Conservation (phyloP, 2,329 filamentous ascomycete species). For the Botrytis galanthina region DNA sequence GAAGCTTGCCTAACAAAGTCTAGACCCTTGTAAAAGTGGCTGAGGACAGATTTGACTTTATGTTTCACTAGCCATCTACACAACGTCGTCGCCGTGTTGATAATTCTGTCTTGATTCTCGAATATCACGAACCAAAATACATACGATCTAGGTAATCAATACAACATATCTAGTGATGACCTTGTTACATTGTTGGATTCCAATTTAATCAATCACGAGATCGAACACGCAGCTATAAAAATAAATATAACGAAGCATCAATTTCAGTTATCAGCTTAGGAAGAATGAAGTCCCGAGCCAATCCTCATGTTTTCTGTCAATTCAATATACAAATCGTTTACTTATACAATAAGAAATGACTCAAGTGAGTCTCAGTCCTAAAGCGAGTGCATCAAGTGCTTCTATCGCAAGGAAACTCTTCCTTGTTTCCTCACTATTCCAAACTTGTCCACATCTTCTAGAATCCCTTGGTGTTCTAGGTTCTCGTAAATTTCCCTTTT, state of each 20-base stretch:
- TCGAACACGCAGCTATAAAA: background rate
- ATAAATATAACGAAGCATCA: background rate
- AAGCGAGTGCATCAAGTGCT: background rate
- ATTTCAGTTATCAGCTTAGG: no score
- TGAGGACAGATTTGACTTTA: conserved; percentile 21
- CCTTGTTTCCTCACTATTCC: background rate
- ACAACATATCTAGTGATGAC: background rate
- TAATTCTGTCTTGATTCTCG: background rate
- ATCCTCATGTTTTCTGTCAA: background rate
- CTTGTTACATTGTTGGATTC: background rate
- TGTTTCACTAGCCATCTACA: background rate
- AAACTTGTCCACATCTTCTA: conserved; percentile 5
- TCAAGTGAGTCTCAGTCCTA: background rate
- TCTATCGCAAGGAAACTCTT: background rate
- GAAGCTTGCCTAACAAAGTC: conserved; percentile 4
- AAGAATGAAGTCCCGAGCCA: background rate
- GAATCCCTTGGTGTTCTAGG: background rate
- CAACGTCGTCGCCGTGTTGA: background rate
- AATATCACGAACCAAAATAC: background rate
- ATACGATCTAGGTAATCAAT: background rate
- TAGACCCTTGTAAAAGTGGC: background rate
- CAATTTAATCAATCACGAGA: background rate
- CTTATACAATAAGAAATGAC: background rate
- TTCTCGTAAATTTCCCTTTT: background rate
- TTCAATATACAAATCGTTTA: background rate